A percentile compares a stretch with the other conserved stretches of the same genome.
These are phyloP conservation scores for Cladosporium sp. DNA, from an alignment of 2,329 filamentous ascomycete genomes.

Conservation along the genomic window DNA sequence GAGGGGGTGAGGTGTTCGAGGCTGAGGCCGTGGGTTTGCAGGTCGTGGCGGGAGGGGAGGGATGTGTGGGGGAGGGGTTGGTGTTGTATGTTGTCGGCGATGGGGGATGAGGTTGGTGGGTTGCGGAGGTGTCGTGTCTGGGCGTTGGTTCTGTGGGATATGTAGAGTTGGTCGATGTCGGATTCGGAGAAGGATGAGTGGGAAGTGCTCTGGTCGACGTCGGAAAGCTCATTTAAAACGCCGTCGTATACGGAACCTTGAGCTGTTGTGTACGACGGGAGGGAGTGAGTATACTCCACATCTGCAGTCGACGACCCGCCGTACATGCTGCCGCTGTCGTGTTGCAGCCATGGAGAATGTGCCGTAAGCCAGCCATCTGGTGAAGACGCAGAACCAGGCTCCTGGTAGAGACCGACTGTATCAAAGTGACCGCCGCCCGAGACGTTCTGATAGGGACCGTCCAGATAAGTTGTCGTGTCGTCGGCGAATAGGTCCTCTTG, in stretches of 20 bases:
- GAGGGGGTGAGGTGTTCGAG: background rate
- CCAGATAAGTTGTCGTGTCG: background rate
- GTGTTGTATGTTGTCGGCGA: too few relatives aligned
- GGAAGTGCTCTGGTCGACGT: slow-evolving; percentile 1
- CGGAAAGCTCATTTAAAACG: background rate
- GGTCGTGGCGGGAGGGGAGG: too few relatives aligned
- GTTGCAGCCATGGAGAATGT: slow-evolving; percentile 2
- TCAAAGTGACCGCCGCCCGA: slow-evolving; percentile 7
- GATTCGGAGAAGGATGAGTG: slow-evolving; percentile 4
- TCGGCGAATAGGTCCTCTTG: background rate
- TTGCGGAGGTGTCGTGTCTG: background rate
- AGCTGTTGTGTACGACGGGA: background rate
- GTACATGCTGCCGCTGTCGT: background rate
- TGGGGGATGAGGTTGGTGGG: too few relatives aligned
- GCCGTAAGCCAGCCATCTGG: slow-evolving; percentile 1
- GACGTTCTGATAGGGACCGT: background rate
- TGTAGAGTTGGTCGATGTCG: background rate
- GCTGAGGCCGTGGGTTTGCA: background rate
- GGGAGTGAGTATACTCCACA: background rate
- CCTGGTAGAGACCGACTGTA: background rate
- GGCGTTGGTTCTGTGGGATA: background rate
- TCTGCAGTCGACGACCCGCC: background rate
- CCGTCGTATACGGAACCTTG: background rate
- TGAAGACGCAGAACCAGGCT: background rate
- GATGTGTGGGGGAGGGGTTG: too few relatives aligned